These are phyloP conservation scores for Populus trichocarpa DNA, from an alignment of 441 rosid genomes.

Conservation along the genomic window DNA sequence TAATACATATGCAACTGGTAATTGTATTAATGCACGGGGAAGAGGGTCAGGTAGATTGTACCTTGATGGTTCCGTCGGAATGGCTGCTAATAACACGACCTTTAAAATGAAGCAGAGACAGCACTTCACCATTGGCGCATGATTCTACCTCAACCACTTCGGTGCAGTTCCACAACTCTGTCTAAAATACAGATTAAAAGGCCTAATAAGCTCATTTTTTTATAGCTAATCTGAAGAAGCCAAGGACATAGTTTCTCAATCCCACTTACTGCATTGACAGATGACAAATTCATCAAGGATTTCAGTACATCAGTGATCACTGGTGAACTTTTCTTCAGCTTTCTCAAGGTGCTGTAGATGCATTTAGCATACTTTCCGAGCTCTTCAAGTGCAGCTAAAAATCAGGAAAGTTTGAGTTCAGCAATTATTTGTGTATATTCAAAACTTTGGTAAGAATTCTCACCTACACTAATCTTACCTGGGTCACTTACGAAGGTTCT, in stretches of 20 bases:
- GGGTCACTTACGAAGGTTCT: slow-evolving; percentile 50
- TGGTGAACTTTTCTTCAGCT: slow-evolving; percentile 45
- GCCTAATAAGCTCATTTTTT: background rate
- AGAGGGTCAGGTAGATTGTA: slow-evolving; percentile 1
- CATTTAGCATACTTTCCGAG: slow-evolving; percentile 55
- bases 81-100: slow-evolving; percentile 55
- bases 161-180: slow-evolving; percentile 57
- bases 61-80: slow-evolving; percentile 77
- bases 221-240: background rate
- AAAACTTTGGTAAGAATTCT: background rate
- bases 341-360: slow-evolving; percentile 51
- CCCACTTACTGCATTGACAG: slow-evolving; percentile 58
- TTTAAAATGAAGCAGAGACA: slow-evolving; percentile 44
- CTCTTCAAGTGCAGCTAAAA: slow-evolving; percentile 47
- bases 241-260: background rate
- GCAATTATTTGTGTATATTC: background rate
- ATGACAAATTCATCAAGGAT: slow-evolving; percentile 53
- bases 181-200: slow-evolving; percentile 26
- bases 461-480: slow-evolving; percentile 27
- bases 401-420: slow-evolving; percentile 7
- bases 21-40: background rate
- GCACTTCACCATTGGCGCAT: slow-evolving; percentile 48
- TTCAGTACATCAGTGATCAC: slow-evolving; percentile 50
- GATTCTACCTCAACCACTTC: slow-evolving; percentile 43
- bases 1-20: background rate